phyloP scores from a whole-genome alignment of 805 yeast genomes.

The Kuraishia floccosa region DNA sequence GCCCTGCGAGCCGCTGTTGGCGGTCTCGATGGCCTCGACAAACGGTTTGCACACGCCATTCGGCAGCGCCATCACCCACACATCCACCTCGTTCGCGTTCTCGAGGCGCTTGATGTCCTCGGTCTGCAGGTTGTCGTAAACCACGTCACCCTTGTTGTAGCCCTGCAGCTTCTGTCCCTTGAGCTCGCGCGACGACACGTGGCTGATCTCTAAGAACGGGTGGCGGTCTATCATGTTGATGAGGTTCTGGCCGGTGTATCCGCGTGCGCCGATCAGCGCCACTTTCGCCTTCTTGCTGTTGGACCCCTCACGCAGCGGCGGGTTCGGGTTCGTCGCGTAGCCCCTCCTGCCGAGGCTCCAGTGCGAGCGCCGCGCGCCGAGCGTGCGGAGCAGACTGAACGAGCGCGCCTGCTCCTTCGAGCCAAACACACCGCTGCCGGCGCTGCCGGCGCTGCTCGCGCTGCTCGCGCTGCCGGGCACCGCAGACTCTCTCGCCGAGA shows the following conservation, averaged over 20 bases:
- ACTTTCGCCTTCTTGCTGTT: slow-evolving; percentile 58
- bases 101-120: slow-evolving; percentile 81
- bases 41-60: slow-evolving; percentile 92
- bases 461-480: no score
- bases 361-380: slow-evolving; percentile 13
- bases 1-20: slow-evolving; percentile 31
- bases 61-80: slow-evolving; percentile 99
- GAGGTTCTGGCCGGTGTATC: slow-evolving; percentile 91
- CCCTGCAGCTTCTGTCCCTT: slow-evolving; percentile 81
- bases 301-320: slow-evolving; percentile 56
- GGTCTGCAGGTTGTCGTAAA: slow-evolving; percentile 75
- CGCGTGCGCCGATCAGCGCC: slow-evolving; percentile 97
- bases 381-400: slow-evolving; percentile 25
- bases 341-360: slow-evolving; percentile 12
- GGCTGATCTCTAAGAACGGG: slow-evolving; percentile 77
- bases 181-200: slow-evolving; percentile 93
- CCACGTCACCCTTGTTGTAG: slow-evolving; percentile 70
- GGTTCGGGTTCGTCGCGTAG: slow-evolving; percentile 47
- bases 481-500: slow-evolving; percentile 27
- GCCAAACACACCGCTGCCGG: slow-evolving; percentile 35
- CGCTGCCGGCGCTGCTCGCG: slow-evolving; percentile 20
- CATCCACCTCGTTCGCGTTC: slow-evolving; percentile 67
- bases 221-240: slow-evolving; percentile 80
- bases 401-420: slow-evolving; percentile 39
- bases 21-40: slow-evolving; percentile 68